phyloP scores from a whole-genome alignment of 345 rosid genomes.

The Pistacia integerrima region DNA sequence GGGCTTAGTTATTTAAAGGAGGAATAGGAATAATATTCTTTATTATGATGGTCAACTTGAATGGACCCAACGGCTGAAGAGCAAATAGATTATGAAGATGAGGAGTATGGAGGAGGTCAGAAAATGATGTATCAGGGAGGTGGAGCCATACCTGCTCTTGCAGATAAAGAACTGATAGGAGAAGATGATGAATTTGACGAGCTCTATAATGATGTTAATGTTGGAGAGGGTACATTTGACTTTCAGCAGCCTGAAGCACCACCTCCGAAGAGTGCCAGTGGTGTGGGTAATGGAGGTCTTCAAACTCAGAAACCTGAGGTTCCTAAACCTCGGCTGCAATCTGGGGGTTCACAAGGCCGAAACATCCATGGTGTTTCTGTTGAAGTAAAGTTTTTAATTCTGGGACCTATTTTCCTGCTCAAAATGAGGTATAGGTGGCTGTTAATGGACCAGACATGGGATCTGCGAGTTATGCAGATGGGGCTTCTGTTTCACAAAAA shows the following conservation, averaged over 20 bases:
- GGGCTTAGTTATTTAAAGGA: conserved; percentile 10
- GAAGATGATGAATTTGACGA: conserved; percentile 90
- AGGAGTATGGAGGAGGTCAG: conserved; percentile 57
- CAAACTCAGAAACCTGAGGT: conserved; percentile 39
- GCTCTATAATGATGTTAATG: conserved; percentile 85
- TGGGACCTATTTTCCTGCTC: conserved; percentile 32
- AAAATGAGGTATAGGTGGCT: conserved; percentile 37
- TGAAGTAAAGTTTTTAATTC: conserved; percentile 50
- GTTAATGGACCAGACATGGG: conserved; percentile 52
- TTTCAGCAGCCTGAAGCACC: conserved; percentile 58
- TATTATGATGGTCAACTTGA: conserved; percentile 36
- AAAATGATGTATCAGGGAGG: conserved; percentile 69
- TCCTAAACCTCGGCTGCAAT: conserved; percentile 44
- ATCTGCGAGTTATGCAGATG: conserved; percentile 46
- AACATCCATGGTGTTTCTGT: conserved; percentile 41
- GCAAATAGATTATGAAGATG: conserved; percentile 50
- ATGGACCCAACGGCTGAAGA: conserved; percentile 56
- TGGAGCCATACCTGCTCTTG: conserved; percentile 83
- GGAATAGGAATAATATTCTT: conserved; percentile 18
- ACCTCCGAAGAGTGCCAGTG: conserved; percentile 33
- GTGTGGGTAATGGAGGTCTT: conserved; percentile 39
- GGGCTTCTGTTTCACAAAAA: conserved; percentile 48
- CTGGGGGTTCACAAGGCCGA: conserved; percentile 39
- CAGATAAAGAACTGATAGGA: conserved; percentile 74
- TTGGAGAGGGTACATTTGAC: conserved; percentile 72